Evolutionary conservation across 345 rosid species (phyloP), one percentile per base, ranked within the genome.

Genomic region (Lepidium aucheri): DNA sequence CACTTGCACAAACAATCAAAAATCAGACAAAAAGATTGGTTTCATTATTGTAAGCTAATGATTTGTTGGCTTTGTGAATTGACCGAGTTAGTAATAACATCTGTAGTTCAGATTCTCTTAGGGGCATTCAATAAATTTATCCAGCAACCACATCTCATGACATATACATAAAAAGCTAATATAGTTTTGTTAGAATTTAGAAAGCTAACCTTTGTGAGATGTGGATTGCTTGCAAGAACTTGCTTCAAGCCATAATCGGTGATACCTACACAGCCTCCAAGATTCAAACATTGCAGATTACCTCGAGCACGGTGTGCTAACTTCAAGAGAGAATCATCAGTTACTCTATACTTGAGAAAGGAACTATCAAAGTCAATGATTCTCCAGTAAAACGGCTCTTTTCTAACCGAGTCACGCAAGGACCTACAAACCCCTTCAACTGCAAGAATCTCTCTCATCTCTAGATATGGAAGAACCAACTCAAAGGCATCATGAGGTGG

Each of bases 371-470:
- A 35, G 4, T 64, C 62, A 59, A 75, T 58, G 32, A 16, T 64
- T 46, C 4, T 64, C 79, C 79, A 69, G 11, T 69, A n/a, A 65
- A 59, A 70, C 8, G 71, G 32, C 15, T 69, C 79, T 0, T 54
- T 70, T 44, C 79, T 69, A 57, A 75, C 59, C 1, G 58, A 65
- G 53, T 69, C 75, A 44, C 79, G 75, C 16, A 70, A 54, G 0
- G 75, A 69, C 33, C 50, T 75, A 39, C 79, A 75, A 53, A 75
- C 79, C 1, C 63, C 36, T 38, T 75, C 79, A 58, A 75, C 67
- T 3, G 51, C 58, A 43, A 75, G 62, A 14, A 59, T 10, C 32
- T 59, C 72, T 22, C 36, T 51, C 50, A 69, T 35, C 30, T 60
- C 67, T 18, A 75, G 39, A 65, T 70, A 69, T 1, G 71, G 15